Base-by-base conservation (phyloP, 2,329 filamentous ascomycete genomes). In the Niveomyces coronatus region DNA sequence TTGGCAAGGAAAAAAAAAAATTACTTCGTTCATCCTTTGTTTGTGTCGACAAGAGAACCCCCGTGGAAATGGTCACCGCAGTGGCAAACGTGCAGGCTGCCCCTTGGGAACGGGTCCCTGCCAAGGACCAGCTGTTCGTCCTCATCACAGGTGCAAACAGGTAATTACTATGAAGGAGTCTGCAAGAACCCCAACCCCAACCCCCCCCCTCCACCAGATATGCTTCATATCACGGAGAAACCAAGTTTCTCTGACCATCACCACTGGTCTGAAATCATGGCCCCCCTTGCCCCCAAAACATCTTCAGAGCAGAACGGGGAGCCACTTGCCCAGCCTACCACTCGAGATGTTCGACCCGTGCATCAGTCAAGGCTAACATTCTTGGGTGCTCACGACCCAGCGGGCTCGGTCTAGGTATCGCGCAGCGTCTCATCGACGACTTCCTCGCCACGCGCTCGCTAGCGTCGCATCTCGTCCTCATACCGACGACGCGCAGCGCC, bases 141-240 rank as follows among this genome's bases (percentile, higher is more conserved):
- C 67, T 94, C 27, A 75, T 94, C 28, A 94, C 86, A 1, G 86
- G 86, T 37, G 84, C 85, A 24, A 94, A 93, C 60, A 88, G 85
- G 86, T 88, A 70, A 41, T 53, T 48, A 39, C 43, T 44, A 15
- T 36, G 35, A 11, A 17, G 23, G 36, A 39, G 18, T 7, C n/a
- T 10, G 39, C 24, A 22, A n/a, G 24, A 17, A 17, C 9, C 16
- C 3, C 8, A 28, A 34, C n/a, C n/a, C n/a, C n/a, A n/a, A n/a
- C n/a, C n/a, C n/a, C n/a, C n/a, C n/a, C n/a, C n/a, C n/a, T n/a
- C n/a, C n/a, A n/a, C n/a, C n/a, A n/a, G n/a, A n/a, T n/a, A n/a
- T n/a, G n/a, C n/a, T 15, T 24, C 13, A 24, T 24, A 28, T 9
- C 10, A 28, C 9, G 6, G 23, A 13, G 13, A 15, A 22, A 27